Evolutionary conservation across 306 rosid species (phyloP).

Genomic region (Cicer bijugum): DNA sequence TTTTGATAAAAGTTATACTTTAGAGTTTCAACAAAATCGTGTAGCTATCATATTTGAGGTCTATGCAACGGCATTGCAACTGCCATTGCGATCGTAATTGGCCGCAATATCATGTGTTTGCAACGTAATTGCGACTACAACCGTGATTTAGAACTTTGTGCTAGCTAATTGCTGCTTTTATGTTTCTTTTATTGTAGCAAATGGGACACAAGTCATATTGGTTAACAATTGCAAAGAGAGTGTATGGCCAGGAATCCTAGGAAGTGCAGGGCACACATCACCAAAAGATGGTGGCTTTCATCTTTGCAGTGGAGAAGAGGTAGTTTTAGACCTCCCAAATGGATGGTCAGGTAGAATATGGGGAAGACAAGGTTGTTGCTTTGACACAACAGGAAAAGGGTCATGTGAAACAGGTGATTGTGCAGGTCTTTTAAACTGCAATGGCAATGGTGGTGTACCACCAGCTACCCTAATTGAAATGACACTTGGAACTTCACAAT

Average conservation of each 20-base stretch:
- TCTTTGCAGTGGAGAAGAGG: conserved; percentile 78
- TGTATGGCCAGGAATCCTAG: conserved; percentile 95
- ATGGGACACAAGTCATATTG: conserved; percentile 79
- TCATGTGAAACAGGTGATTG: conserved; percentile 76
- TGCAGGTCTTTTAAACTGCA: conserved; percentile 51
- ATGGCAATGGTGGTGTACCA: conserved; percentile 73
- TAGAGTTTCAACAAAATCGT: too few species aligned
- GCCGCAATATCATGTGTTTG: too few species aligned
- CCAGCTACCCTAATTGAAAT: conserved; percentile 96
- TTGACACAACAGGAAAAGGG: conserved; percentile 69
- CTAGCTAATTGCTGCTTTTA: too few species aligned
- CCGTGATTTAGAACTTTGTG: too few species aligned
- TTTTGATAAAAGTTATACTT: too few species aligned
- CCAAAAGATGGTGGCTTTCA: conserved; percentile 83
- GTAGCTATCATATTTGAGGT: too few species aligned
- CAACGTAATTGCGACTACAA: too few species aligned
- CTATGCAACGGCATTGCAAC: too few species aligned
- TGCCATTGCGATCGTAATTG: too few species aligned
- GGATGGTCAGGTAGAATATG: conserved; percentile 97
- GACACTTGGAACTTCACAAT: conserved; percentile 83
- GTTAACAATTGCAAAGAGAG: conserved; percentile 87
- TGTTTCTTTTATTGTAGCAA: conserved; percentile 50
- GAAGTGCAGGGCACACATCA: conserved; percentile 73
- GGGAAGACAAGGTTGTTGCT: conserved; percentile 90
- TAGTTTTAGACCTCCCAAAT: conserved; percentile 64